These are phyloP conservation scores for Euclidium syriacum DNA, from an alignment of 345 rosid species.

Conservation along the genomic window DNA sequence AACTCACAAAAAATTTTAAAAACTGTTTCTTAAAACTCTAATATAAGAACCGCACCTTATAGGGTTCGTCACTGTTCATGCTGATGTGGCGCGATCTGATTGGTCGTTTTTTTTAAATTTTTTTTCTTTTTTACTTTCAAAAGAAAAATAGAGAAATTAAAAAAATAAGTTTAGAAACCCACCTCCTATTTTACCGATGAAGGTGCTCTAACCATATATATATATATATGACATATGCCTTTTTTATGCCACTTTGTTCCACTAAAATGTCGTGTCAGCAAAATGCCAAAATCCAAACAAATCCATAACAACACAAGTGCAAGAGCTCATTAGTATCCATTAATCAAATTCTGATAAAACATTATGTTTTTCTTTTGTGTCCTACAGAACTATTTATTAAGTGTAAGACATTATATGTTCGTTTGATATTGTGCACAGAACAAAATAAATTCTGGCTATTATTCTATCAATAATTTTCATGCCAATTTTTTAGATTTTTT, in stretches of 20 bases:
- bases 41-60: too few species aligned
- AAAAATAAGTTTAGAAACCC: too few species aligned
- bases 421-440: background rate
- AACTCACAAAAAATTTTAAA: too few species aligned
- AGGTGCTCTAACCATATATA: too few species aligned
- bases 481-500: background rate
- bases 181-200: too few species aligned
- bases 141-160: too few species aligned
- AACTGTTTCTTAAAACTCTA: too few species aligned
- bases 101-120: too few species aligned
- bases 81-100: too few species aligned
- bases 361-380: background rate
- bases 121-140: too few species aligned
- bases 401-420: background rate
- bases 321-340: background rate
- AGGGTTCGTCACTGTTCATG: too few species aligned
- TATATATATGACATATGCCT: conserved; percentile 1
- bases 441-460: background rate
- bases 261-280: conserved; percentile 1
- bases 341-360: background rate
- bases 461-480: background rate
- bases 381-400: background rate
- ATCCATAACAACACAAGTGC: background rate
- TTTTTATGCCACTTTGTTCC: conserved; percentile 3
- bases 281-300: conserved; percentile 2